phyloP scores from a whole-genome alignment of 495 filamentous ascomycete species.

The Aspergillus incahuasiensis region DNA sequence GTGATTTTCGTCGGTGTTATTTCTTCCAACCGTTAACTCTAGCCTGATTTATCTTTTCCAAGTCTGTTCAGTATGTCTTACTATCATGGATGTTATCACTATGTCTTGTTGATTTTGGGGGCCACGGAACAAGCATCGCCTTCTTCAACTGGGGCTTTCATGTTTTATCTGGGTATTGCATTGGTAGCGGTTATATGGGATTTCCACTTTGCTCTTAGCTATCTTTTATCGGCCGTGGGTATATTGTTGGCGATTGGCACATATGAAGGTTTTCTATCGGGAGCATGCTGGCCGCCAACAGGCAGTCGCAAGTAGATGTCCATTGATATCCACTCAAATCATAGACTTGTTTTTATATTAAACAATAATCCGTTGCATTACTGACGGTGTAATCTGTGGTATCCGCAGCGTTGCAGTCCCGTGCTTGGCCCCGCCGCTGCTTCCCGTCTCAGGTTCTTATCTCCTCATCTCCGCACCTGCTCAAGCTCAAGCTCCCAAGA shows the following conservation, averaged over 20 bases:
- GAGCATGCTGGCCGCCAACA: conserved; percentile 3
- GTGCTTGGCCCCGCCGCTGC: neutral
- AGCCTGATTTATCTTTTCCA: conserved; percentile 7
- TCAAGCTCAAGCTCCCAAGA: conserved; percentile 11
- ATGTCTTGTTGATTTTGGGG: conserved; percentile 6
- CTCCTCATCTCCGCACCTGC: conserved; percentile 7
- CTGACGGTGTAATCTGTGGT: neutral
- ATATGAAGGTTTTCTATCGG: conserved; percentile 12
- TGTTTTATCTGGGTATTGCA: conserved; percentile 32
- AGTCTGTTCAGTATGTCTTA: conserved; percentile 10
- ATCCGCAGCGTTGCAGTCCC: conserved; percentile 1
- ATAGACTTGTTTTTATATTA: neutral
- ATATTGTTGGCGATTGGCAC: conserved; percentile 11
- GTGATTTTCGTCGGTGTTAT: conserved; percentile 14
- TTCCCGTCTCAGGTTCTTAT: neutral
- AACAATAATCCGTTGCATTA: neutral
- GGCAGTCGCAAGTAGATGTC: conserved; percentile 6
- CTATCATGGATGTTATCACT: conserved; percentile 4
- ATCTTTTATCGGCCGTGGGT: conserved; percentile 17
- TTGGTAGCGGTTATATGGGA: conserved; percentile 22
- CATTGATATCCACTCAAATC: neutral
- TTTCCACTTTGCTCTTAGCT: neutral
- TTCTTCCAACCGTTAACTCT: neutral
- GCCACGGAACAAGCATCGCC: conserved; percentile 11
- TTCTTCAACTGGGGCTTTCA: conserved; percentile 24